Evolutionary conservation across 2,329 filamentous ascomycete species (phyloP), one percentile per base, ranked within the genome.

Genomic region (Sporothrix protearum): DNA sequence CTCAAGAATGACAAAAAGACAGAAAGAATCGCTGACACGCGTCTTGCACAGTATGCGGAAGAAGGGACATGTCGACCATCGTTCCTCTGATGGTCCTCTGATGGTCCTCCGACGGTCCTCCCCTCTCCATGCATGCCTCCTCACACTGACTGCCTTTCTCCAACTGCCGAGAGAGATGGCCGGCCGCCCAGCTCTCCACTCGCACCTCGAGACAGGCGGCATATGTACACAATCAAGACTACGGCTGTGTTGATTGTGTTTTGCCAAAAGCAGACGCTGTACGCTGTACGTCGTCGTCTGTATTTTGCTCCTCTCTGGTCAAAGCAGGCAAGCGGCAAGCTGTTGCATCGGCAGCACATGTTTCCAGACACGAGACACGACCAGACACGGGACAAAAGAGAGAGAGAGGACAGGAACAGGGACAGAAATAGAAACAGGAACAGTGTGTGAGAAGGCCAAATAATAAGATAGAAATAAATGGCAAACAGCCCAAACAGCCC

Each of bases 131-230:
- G 8, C 4, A 7, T 12, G 25, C 7, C 49, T 6, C 42, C 42
- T 47, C 42, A 47, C 42, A 12, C 39, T 8, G 57, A 22, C 16
- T 42, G 5, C 49, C 4, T 53, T 53, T 64, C 25, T 51, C 28
- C 64, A 68, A 68, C 64, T 68, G 64, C 64, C 64, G 64, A 68
- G 33, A n/a, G 10, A 51, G 30, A 25, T 53, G 30, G 28, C 28
- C 42, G 19, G 25, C 25, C 10, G 42, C 12, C 63, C 8, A n/a
- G 8, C 39, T 49, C 42, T n/a, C 63, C 63, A 66, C 63, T 30
- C 63, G 63, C 59, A 63, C 59, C 59, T 63, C n/a, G 7, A 28
- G 49, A 28, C 25, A 53, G 25, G 25, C 49, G 36, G 12, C 36
- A 49, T 33, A 64, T 45, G 63, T 66, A 66, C 63, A 49, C 55